Conservation (phyloP, 164 flowering plant genomes). For the Kingdonia uniflora region DNA sequence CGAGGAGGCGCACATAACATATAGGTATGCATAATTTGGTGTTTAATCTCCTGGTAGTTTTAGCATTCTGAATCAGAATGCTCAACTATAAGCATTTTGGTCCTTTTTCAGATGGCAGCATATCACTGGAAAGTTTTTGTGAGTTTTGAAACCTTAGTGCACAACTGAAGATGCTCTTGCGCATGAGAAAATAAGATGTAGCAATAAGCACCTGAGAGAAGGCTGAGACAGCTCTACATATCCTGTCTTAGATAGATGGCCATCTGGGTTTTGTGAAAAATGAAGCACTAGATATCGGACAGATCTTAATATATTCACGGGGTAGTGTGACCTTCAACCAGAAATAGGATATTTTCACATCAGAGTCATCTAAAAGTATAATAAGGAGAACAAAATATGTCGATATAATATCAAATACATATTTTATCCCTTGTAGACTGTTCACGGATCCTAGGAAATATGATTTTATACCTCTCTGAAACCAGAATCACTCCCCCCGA, state of each 20-base stretch:
- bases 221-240: constrained; percentile 67
- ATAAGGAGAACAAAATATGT: neutral
- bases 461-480: constrained; percentile 58
- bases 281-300: constrained; percentile 77
- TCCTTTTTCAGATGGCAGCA: too few species aligned
- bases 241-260: constrained; percentile 69
- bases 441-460: too few species aligned
- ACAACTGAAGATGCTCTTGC: neutral
- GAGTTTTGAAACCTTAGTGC: too few species aligned
- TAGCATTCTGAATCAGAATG: too few species aligned
- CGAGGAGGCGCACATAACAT: too few species aligned
- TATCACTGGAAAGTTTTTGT: too few species aligned
- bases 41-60: too few species aligned
- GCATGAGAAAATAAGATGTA: neutral
- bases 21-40: too few species aligned
- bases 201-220: constrained; percentile 74
- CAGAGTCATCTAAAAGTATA: neutral
- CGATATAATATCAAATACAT: too few species aligned
- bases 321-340: constrained; percentile 65
- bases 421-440: too few species aligned
- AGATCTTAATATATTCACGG: constrained; percentile 73
- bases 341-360: constrained; percentile 5
- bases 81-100: too few species aligned
- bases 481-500: constrained; percentile 24
- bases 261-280: constrained; percentile 69